These are phyloP conservation scores for Podospora australis DNA, from an alignment of 495 filamentous ascomycete genomes.

Conservation along the genomic window DNA sequence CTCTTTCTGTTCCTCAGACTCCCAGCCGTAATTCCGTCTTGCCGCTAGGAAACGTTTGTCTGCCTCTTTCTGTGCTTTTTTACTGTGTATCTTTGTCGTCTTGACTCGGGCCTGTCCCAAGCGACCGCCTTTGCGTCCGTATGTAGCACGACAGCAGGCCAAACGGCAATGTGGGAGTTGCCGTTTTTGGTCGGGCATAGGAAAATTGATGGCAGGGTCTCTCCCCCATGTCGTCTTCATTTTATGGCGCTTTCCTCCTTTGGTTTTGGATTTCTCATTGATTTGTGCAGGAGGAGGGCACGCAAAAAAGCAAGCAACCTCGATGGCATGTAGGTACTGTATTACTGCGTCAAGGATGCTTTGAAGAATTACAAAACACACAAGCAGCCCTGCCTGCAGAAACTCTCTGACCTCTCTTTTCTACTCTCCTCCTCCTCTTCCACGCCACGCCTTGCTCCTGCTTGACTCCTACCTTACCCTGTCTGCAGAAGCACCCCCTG, in stretches of 20 bases:
- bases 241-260: neutral
- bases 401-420: conserved; percentile 18
- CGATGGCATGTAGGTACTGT: neutral
- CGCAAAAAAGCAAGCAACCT: neutral
- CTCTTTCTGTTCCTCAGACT: neutral
- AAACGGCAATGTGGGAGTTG: neutral
- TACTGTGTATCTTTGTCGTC: neutral
- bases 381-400: conserved; percentile 5
- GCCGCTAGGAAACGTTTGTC: neutral
- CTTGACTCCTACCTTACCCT: conserved; percentile 5
- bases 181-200: neutral
- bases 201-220: no score
- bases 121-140: neutral
- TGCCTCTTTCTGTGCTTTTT: neutral
- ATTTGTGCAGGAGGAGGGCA: no score
- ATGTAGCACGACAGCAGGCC: neutral
- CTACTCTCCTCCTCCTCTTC: conserved; percentile 10
- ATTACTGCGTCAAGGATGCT: conserved; percentile 4
- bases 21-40: conserved; percentile 4
- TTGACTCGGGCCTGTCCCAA: neutral
- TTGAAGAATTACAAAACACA: conserved; percentile 16
- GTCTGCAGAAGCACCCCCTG: no score
- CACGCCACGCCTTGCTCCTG: conserved; percentile 7
- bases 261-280: neutral
- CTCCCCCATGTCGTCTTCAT: neutral